These are phyloP conservation scores for Leptographium flavum DNA, from an alignment of 2,329 filamentous ascomycete genomes.

Conservation along the genomic window DNA sequence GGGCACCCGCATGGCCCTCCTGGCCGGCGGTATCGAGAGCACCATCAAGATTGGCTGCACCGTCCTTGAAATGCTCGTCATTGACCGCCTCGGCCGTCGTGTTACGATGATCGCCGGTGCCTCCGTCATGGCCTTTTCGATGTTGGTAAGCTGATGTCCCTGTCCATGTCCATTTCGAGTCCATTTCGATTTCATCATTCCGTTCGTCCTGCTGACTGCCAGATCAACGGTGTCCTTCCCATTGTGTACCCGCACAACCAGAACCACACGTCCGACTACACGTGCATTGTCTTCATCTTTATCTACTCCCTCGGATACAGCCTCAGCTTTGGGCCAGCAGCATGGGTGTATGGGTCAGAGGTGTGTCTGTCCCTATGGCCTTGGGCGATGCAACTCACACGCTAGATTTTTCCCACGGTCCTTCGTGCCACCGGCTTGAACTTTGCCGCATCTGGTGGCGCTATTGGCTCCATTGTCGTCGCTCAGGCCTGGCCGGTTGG, in stretches of 20 bases:
- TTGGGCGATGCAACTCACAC: neutral
- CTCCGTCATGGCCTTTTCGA: conserved; percentile 35
- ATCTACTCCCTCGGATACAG: conserved; percentile 44
- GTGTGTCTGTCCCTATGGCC: conserved; percentile 17
- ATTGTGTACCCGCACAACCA: conserved; percentile 33
- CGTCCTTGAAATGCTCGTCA: conserved; percentile 40
- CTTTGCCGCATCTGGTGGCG: conserved; percentile 36
- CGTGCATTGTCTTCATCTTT: conserved; percentile 41
- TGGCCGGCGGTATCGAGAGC: conserved; percentile 41
- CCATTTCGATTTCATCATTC: neutral
- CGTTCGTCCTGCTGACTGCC: neutral
- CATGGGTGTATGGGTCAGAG: conserved; percentile 47
- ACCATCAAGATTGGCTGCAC: conserved; percentile 43
- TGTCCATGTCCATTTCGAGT: too few relatives aligned
- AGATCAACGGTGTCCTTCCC: conserved; percentile 41
- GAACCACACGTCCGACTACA: conserved; percentile 31
- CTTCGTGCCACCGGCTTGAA: conserved; percentile 42
- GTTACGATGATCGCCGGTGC: conserved; percentile 34
- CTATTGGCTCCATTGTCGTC: conserved; percentile 40
- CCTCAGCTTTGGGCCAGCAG: conserved; percentile 39
- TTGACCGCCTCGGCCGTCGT: conserved; percentile 36
- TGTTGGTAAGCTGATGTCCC: conserved; percentile 31
- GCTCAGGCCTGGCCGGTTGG: conserved; percentile 42
- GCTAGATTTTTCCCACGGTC: conserved; percentile 40
- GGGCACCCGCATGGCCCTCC: conserved; percentile 29